Evolutionary conservation across 1,139 yeast genomes (phyloP), one percentile per base, ranked within the genome.

Genomic region (Blastobotrys malaysiensis): DNA sequence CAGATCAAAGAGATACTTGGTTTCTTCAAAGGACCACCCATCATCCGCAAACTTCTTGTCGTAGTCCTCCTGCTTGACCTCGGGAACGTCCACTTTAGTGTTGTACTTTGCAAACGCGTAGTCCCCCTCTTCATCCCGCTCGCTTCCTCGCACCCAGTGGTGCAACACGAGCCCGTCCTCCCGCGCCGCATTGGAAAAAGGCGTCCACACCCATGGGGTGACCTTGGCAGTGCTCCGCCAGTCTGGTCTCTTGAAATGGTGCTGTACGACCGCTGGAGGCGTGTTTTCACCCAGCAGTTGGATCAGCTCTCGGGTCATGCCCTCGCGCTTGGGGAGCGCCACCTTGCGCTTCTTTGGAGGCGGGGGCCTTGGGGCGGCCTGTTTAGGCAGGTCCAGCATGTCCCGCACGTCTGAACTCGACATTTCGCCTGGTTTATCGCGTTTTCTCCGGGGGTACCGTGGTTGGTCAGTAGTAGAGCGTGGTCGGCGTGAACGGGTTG

Each of bases 121-220:
- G 2, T 86, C 83, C 51, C 76, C 79, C 46, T 75, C 77, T 2
- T 70, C 64, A n/a, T 70, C 73, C 27, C 72, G 60, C 4, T 76
- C 78, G 1, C 86, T 77, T 0, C 95, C 96, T 59, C 88, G 84
- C 5, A 84, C 91, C 99, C 99, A 95, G 70, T 93, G 99, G 54
- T 76, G 73, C 48, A 91, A 74, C 45, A 72, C 72, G 46, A 84
- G 66, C 1, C 72, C 81, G 50, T 78, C 81, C 0, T 67, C 67
- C 51, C 84, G 74, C 0, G 82, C 79, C 5, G 75, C 73, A 55
- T 84, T 84, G 46, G 69, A 75, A 66, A 93, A 93, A 5, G 77
- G 74, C 46, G 80, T 77, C 69, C 81, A 75, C 0, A 82, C 78
- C 99, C 99, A 93, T 0, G 97, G 91, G 0, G 93, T 80, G 0